phyloP scores from a whole-genome alignment of 2,329 filamentous ascomycete genomes.

The Talaromyces pinophilus region DNA sequence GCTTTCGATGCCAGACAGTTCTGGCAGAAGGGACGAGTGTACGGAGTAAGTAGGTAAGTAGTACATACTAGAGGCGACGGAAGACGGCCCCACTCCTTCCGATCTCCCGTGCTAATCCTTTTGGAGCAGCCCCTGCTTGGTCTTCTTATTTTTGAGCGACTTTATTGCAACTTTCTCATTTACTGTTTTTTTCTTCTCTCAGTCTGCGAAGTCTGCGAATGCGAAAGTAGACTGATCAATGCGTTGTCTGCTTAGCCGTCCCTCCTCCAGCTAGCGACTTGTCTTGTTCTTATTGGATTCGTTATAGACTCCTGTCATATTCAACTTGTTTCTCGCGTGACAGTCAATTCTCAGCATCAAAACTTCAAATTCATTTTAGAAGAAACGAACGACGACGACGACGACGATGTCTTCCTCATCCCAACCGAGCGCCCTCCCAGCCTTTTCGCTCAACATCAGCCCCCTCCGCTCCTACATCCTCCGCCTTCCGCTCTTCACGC shows the following conservation, averaged over 20 bases:
- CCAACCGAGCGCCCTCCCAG: constrained; percentile 49
- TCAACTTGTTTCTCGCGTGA: constrained; percentile 5
- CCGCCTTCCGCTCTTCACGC: constrained; percentile 85
- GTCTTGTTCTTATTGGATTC: constrained; percentile 9
- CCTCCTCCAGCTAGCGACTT: neutral
- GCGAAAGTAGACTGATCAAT: neutral
- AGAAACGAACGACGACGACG: neutral
- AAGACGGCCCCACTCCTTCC: constrained; percentile 11
- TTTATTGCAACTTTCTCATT: neutral
- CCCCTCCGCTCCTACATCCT: constrained; percentile 79
- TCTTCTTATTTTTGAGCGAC: constrained; percentile 1
- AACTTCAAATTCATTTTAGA: neutral
- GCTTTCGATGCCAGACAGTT: no score
- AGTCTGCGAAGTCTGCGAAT: neutral
- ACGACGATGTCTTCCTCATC: constrained; percentile 16
- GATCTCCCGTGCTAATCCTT: neutral
- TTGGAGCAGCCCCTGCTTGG: neutral
- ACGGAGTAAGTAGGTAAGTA: neutral
- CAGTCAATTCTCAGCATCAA: neutral
- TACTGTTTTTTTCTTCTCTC: neutral
- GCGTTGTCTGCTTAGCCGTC: neutral
- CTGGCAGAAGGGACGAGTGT: neutral
- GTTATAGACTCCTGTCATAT: neutral
- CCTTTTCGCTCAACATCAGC: constrained; percentile 66
- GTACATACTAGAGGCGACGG: neutral